Conservation (phyloP, 306 rosid species). For the Vigna radiata region DNA sequence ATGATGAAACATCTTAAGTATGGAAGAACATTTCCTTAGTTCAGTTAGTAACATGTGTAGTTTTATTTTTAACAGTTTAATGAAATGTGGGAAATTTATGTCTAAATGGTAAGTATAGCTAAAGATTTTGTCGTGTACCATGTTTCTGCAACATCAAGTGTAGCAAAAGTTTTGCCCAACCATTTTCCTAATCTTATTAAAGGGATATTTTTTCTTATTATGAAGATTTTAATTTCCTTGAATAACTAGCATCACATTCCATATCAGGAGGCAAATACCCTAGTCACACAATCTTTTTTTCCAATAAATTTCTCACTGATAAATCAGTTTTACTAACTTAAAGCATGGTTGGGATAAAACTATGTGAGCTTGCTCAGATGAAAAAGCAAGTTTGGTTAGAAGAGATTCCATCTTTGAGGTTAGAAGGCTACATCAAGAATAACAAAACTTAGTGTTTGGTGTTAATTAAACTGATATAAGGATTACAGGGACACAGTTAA, state of each 20-base stretch:
- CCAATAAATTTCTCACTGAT: too few species aligned
- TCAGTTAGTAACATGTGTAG: background rate
- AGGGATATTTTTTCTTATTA: background rate
- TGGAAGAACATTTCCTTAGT: background rate
- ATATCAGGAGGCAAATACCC: background rate
- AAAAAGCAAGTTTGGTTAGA: background rate
- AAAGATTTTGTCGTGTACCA: background rate
- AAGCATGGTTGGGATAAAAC: too few species aligned
- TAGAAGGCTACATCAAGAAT: background rate
- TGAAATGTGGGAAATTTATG: background rate
- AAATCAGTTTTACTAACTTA: too few species aligned
- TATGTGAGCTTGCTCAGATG: background rate
- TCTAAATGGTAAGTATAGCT: background rate
- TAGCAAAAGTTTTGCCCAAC: background rate
- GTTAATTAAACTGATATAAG: background rate
- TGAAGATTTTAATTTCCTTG: background rate
- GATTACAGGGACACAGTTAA: background rate
- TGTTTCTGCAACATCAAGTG: background rate
- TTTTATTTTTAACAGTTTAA: background rate
- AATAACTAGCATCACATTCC: background rate
- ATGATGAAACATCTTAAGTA: background rate
- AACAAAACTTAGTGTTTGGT: background rate
- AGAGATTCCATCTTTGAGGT: background rate
- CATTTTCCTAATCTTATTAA: background rate
- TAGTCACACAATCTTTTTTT: background rate